Conservation (phyloP, 2,329 filamentous ascomycete genomes). For the Verticillium zaregamsianum region DNA sequence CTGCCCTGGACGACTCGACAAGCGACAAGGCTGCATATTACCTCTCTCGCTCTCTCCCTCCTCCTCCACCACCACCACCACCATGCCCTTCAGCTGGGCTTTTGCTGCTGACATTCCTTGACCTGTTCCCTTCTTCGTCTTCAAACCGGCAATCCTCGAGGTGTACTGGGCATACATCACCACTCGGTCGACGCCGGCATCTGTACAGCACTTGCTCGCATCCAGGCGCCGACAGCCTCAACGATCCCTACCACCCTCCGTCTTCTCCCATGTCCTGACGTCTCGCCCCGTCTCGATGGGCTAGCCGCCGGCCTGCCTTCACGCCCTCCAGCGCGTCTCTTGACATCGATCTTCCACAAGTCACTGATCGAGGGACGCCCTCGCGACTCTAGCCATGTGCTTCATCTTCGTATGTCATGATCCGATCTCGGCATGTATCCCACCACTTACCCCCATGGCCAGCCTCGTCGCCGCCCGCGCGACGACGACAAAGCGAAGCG, state of each 20-base stretch:
- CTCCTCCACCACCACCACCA: background rate
- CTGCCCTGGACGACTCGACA: slow-evolving; percentile 2
- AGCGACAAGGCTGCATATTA: background rate
- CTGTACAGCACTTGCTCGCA: background rate
- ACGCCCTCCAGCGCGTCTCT: background rate
- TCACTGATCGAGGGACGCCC: background rate
- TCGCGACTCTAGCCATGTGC: background rate
- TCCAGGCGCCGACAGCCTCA: background rate
- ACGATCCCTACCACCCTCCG: background rate
- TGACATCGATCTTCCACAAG: background rate
- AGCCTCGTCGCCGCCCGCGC: slow-evolving; percentile 10
- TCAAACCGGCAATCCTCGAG: background rate
- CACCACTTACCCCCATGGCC: background rate
- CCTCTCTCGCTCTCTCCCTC: background rate
- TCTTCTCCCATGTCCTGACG: background rate
- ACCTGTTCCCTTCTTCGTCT: background rate
- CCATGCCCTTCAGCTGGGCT: background rate
- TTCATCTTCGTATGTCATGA: slow-evolving; percentile 16
- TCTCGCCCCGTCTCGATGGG: background rate
- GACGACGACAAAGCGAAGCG: background rate
- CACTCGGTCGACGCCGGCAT: background rate
- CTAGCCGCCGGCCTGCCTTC: background rate
- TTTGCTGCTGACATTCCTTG: background rate
- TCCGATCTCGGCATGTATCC: background rate
- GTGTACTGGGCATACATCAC: background rate